Evolutionary conservation across 495 filamentous ascomycete species (phyloP).

Genomic region (Aspergillus sparsus): DNA sequence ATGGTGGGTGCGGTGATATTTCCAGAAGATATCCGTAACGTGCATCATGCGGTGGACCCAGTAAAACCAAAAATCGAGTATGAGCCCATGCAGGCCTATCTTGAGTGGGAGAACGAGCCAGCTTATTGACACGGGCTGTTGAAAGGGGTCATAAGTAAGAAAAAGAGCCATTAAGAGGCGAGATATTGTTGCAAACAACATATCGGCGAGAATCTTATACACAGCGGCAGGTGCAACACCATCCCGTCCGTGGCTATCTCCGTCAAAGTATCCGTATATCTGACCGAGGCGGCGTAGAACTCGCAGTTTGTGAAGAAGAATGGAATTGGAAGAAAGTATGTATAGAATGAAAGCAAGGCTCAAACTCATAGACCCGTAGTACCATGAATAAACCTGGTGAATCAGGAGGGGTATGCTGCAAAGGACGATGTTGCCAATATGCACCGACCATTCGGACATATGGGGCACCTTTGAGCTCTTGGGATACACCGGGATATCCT

Average conservation of each 20-base stretch:
- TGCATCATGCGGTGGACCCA: constrained; percentile 45
- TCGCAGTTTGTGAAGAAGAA: constrained; percentile 24
- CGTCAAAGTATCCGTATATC: constrained; percentile 37
- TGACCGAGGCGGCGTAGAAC: constrained; percentile 30
- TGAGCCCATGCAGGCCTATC: constrained; percentile 37
- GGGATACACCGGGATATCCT: constrained; percentile 27
- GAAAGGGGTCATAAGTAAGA: neutral
- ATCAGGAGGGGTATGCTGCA: neutral
- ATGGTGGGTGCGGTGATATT: constrained; percentile 45
- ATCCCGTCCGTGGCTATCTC: constrained; percentile 41
- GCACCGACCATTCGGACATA: constrained; percentile 22
- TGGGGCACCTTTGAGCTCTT: constrained; percentile 34
- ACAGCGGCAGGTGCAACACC: constrained; percentile 41
- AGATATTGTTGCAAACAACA: neutral
- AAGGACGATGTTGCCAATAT: constrained; percentile 30
- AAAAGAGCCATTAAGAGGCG: neutral
- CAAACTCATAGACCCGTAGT: neutral
- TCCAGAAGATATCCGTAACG: constrained; percentile 36
- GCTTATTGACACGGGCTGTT: constrained; percentile 27
- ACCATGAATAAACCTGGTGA: neutral
- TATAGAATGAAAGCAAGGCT: neutral
- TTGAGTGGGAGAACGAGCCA: constrained; percentile 36
- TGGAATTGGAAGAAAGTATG: neutral
- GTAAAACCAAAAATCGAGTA: constrained; percentile 48
- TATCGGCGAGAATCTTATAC: constrained; percentile 28